Base-by-base conservation (phyloP, 225 moss, liverwort and hornwort species). In the Climacium dendroides region DNA sequence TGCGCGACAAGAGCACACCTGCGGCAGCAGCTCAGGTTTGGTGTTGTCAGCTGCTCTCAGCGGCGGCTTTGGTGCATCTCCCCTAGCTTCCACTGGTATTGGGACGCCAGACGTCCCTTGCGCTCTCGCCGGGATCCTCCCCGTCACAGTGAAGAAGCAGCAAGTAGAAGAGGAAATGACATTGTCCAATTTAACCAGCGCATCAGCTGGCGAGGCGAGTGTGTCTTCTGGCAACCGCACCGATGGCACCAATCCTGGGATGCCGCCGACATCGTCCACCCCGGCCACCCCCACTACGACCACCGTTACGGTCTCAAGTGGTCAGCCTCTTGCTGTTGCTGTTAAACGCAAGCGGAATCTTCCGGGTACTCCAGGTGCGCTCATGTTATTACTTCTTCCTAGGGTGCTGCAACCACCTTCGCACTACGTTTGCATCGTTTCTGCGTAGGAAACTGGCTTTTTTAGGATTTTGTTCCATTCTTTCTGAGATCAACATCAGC, bases 291-390 rank as follows among this genome's bases (percentile, higher is more conserved):
- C 94, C 65, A 90, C 94, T 84, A 89, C 92, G 66, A 94, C 94
- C 55, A 94, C 94, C 81, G 91, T 89, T 86, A 94, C 94, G 87
- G 92, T 94, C 52, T 94, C 94, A 57, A 94, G 94, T 90, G 92
- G 92, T 66, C 94, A 94, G 89, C 92, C 94, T 64, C 92, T 92
- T 90, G 85, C 89, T 80, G 90, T 91, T 86, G 92, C 91, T 83
- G 91, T 92, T 30, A 99, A 99, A 86, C 94, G 95, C 84, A 97
- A 95, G 88, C 92, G 98, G 87, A 99, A 97, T 90, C 94, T 99
- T 78, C 98, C 98, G 69, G 98, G 98, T 91, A 99, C 98, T 69
- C 98, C 98, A 95, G 98, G 98, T 98, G 91, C 84, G 94, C 86
- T 89, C 57, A 45, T 73, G 59, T 53, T 66, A 52, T 79, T 41